phyloP scores from a whole-genome alignment of 1,284 basidiomycete genomes.

The Boletus holoroseus region DNA sequence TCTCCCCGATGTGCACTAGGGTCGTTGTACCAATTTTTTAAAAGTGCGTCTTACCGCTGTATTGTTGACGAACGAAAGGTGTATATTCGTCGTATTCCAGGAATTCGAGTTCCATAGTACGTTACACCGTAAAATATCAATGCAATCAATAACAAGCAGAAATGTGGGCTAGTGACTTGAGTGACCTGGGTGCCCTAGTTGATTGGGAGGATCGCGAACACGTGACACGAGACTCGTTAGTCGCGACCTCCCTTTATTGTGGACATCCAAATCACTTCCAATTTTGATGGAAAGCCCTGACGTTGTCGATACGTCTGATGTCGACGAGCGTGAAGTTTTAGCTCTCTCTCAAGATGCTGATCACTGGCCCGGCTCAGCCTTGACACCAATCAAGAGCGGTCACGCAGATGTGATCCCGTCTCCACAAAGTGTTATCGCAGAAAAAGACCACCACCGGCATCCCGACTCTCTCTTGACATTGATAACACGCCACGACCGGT shows the following conservation, averaged over 20 bases:
- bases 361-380: background rate
- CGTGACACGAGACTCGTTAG: constrained; percentile 21
- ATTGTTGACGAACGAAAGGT: constrained; percentile 16
- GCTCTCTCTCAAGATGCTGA: constrained; percentile 9
- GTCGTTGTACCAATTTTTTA: constrained; percentile 6
- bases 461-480: background rate
- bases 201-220: no score
- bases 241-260: background rate
- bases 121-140: background rate
- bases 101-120: background rate
- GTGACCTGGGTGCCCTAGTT: no score
- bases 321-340: constrained; percentile 48
- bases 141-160: background rate
- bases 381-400: background rate
- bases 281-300: constrained; percentile 36
- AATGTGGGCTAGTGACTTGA: background rate
- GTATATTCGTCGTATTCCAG: constrained; percentile 12
- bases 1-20: constrained; percentile 1
- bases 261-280: background rate
- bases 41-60: constrained; percentile 16
- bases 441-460: background rate
- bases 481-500: background rate
- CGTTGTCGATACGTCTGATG: constrained; percentile 57
- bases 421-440: background rate
- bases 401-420: background rate